Evolutionary conservation across 2,329 filamentous ascomycete species (phyloP).

Genomic region (Botrytis aclada): DNA sequence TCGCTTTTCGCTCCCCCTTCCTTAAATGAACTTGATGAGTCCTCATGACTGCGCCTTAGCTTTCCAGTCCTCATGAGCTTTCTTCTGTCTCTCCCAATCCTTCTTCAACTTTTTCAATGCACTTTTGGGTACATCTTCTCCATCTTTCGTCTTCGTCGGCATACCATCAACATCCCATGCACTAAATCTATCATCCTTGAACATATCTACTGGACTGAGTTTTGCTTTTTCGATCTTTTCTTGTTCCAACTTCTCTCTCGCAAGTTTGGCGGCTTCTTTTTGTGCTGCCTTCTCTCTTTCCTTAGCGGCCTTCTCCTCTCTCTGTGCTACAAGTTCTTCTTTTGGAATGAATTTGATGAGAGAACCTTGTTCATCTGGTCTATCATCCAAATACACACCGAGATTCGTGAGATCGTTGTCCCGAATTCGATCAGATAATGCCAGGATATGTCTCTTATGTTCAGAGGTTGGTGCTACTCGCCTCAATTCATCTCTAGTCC

Average conservation of each 20-base stretch:
- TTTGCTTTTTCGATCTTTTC: slow-evolving; percentile 52
- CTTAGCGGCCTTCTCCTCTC: slow-evolving; percentile 57
- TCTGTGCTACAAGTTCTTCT: slow-evolving; percentile 54
- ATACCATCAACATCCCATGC: slow-evolving; percentile 82
- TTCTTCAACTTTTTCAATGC: slow-evolving; percentile 80
- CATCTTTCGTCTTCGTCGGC: slow-evolving; percentile 73
- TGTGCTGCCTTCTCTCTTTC: slow-evolving; percentile 59
- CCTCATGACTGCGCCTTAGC: slow-evolving; percentile 17
- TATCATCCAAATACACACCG: slow-evolving; percentile 83
- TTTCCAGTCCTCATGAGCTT: slow-evolving; percentile 65
- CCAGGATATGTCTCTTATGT: slow-evolving; percentile 68
- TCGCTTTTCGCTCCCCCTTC: background rate
- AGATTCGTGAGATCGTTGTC: slow-evolving; percentile 78
- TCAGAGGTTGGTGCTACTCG: slow-evolving; percentile 49
- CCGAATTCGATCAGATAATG: slow-evolving; percentile 75
- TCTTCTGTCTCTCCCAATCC: slow-evolving; percentile 88
- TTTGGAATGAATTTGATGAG: slow-evolving; percentile 66
- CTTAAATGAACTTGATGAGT: background rate
- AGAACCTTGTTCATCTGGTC: slow-evolving; percentile 59
- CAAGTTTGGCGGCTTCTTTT: slow-evolving; percentile 39
- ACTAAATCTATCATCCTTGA: slow-evolving; percentile 60
- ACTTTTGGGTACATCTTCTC: slow-evolving; percentile 77
- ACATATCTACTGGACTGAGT: slow-evolving; percentile 54
- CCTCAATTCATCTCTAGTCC: slow-evolving; percentile 48
- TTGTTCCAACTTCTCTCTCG: slow-evolving; percentile 49